Conservation (phyloP, 2,329 filamentous ascomycete genomes). For the Claviceps cyperi region DNA sequence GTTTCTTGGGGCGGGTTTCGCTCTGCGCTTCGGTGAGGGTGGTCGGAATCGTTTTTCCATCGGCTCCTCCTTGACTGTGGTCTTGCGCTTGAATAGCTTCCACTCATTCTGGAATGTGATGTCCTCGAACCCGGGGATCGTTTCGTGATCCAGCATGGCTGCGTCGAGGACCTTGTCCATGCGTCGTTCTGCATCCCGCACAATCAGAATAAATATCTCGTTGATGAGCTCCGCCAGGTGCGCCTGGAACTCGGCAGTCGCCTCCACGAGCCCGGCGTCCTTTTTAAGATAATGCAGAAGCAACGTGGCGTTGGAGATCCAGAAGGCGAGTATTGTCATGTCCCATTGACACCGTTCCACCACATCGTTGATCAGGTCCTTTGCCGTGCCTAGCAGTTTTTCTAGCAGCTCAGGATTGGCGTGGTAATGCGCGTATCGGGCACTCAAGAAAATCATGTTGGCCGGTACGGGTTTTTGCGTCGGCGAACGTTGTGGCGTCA, state of each 20-base stretch:
- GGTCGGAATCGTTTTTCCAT: conserved; percentile 82
- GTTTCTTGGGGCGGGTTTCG: conserved; percentile 84
- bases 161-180: conserved; percentile 91
- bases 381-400: conserved; percentile 68
- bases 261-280: conserved; percentile 64
- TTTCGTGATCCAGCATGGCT: conserved; percentile 95
- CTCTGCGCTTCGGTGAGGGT: conserved; percentile 82
- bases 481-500: conserved; percentile 89
- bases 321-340: conserved; percentile 98
- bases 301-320: conserved; percentile 93
- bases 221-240: conserved; percentile 92
- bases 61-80: conserved; percentile 79
- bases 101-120: conserved; percentile 97
- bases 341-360: conserved; percentile 97
- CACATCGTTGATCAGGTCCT: conserved; percentile 92
- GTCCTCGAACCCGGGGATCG: conserved; percentile 92
- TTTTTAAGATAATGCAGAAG: conserved; percentile 96
- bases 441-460: conserved; percentile 91
- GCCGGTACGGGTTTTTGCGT: conserved; percentile 97
- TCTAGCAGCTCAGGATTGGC: conserved; percentile 72
- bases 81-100: conserved; percentile 90
- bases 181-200: conserved; percentile 84
- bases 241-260: conserved; percentile 78
- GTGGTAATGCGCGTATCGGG: conserved; percentile 93
- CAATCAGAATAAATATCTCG: conserved; percentile 96